A percentile compares a stretch with the other conserved stretches of the same genome.
phyloP scores from a whole-genome alignment of 2,329 filamentous ascomycete genomes.

The Fusarium sp. region DNA sequence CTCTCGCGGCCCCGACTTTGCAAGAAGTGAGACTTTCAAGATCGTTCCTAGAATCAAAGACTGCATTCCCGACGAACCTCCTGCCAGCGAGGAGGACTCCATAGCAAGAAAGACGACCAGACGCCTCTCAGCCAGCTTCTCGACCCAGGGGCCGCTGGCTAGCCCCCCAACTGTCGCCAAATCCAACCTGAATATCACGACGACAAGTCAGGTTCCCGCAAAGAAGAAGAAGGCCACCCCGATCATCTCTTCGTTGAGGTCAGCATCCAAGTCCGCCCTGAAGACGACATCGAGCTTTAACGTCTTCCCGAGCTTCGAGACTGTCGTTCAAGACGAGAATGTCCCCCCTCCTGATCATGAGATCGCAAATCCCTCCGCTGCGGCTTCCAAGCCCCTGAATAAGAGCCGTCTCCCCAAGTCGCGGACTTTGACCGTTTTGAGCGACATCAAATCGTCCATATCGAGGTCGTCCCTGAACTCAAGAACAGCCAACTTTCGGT shows the following conservation, averaged over 20 bases:
- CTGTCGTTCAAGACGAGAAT: slow-evolving; percentile 50
- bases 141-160: slow-evolving; percentile 42
- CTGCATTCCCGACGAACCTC: slow-evolving; percentile 47
- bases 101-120: slow-evolving; percentile 39
- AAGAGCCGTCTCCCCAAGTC: slow-evolving; percentile 60
- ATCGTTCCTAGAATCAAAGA: slow-evolving; percentile 57
- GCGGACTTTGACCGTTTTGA: slow-evolving; percentile 62
- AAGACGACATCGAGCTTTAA: slow-evolving; percentile 31
- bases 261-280: slow-evolving; percentile 26
- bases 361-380: slow-evolving; percentile 1
- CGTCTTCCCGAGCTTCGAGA: slow-evolving; percentile 23
- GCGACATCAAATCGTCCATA: slow-evolving; percentile 62
- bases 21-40: slow-evolving; percentile 54
- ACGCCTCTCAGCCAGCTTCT: slow-evolving; percentile 53
- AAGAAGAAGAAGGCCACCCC: slow-evolving; percentile 32
- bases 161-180: slow-evolving; percentile 52
- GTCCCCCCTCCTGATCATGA: slow-evolving; percentile 24
- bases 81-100: slow-evolving; percentile 11
- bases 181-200: slow-evolving; percentile 48
- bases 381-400: not conserved
- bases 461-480: slow-evolving; percentile 53
- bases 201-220: slow-evolving; percentile 26
- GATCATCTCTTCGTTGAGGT: slow-evolving; percentile 31
- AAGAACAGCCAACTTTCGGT: slow-evolving; percentile 32
- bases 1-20: slow-evolving; percentile 54